These are phyloP conservation scores for Elongisporangium anandrum DNA, from an alignment of 352 stramenopile species.

Conservation along the genomic window DNA sequence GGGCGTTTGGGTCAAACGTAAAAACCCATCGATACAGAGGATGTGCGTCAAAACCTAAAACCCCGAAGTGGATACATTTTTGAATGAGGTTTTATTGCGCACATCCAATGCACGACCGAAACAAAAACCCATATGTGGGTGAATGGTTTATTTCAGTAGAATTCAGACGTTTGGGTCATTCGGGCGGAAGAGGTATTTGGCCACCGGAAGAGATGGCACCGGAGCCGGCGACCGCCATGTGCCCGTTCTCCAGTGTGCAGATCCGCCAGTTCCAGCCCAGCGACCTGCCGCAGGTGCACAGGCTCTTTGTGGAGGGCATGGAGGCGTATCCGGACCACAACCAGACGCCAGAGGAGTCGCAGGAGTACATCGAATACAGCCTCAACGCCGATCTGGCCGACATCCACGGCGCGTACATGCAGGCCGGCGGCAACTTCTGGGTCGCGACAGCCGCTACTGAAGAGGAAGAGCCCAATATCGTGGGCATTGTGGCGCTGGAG, in stretches of 20 bases:
- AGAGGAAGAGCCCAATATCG: neutral
- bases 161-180: too few species aligned
- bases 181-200: neutral
- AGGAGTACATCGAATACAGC: neutral
- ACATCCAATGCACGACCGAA: neutral
- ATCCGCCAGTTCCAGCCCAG: constrained; percentile 12
- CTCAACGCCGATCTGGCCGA: constrained; percentile 1
- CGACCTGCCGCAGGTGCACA: constrained; percentile 13
- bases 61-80: neutral
- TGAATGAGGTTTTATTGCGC: neutral
- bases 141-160: too few species aligned
- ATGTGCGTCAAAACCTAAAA: neutral
- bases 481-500: constrained; percentile 11
- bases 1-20: neutral
- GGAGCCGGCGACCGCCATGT: too few species aligned
- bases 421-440: constrained; percentile 2
- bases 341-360: constrained; percentile 6
- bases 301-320: constrained; percentile 17
- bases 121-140: neutral
- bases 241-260: too few species aligned
- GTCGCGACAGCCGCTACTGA: neutral
- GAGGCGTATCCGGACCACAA: constrained; percentile 14
- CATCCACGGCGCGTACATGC: constrained; percentile 1
- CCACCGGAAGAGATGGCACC: neutral
- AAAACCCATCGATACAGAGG: neutral